These are phyloP conservation scores for Gonium pectorale DNA, from an alignment of 139 green algal species.

Conservation along the genomic window DNA sequence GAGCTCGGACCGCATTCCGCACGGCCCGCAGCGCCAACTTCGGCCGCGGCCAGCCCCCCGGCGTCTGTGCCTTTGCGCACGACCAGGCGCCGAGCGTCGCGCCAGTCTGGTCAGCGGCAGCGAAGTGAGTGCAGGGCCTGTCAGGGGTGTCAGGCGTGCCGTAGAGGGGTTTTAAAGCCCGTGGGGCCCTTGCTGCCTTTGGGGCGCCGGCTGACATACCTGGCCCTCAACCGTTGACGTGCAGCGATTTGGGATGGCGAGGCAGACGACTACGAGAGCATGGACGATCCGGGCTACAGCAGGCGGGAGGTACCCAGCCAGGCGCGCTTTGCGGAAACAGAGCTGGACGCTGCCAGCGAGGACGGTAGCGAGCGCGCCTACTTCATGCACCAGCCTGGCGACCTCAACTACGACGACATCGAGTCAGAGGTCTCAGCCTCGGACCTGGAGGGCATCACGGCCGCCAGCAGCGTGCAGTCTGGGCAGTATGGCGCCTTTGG, in stretches of 20 bases:
- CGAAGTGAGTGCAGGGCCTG: slow-evolving; percentile 41
- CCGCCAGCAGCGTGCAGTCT: slow-evolving; percentile 38
- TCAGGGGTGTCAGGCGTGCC: too few species aligned
- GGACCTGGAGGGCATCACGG: slow-evolving; percentile 16
- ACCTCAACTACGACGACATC: slow-evolving; percentile 45
- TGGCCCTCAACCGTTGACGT: too few species aligned
- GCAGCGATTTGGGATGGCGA: slow-evolving; percentile 59
- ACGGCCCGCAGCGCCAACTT: background rate
- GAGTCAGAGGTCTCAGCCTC: slow-evolving; percentile 28
- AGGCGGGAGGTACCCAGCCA: slow-evolving; percentile 62
- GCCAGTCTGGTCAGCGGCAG: background rate
- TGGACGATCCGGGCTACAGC: slow-evolving; percentile 79
- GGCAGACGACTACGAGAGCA: slow-evolving; percentile 79
- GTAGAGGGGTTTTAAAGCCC: too few species aligned
- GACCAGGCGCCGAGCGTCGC: background rate
- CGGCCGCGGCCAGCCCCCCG: background rate
- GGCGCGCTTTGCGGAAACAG: slow-evolving; percentile 64
- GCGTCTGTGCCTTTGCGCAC: background rate
- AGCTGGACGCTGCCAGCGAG: slow-evolving; percentile 65
- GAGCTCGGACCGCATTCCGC: background rate
- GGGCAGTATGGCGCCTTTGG: slow-evolving; percentile 13
- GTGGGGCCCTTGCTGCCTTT: too few species aligned
- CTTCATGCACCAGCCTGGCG: slow-evolving; percentile 45
- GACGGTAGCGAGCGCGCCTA: slow-evolving; percentile 49
- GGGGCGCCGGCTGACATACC: too few species aligned